phyloP scores from a whole-genome alignment of 257 asterid species.

The Nicotiana benthamiana region DNA sequence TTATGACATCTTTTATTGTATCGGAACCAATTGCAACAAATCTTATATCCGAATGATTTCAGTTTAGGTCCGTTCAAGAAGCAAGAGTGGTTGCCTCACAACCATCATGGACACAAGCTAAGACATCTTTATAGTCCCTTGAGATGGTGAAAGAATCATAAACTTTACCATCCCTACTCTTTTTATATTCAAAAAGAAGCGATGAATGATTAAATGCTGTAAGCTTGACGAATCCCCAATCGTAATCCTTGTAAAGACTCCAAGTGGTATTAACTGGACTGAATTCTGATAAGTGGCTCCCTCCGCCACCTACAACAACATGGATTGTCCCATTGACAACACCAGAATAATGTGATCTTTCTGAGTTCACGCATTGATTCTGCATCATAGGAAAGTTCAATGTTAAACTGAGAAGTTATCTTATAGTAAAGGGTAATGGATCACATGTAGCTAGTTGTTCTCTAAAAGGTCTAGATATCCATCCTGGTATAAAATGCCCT shows the following conservation, averaged over 20 bases:
- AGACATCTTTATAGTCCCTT: conserved; percentile 70
- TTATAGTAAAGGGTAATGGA: background rate
- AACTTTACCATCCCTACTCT: conserved; percentile 68
- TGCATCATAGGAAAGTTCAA: conserved; percentile 9
- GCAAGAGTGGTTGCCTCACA: conserved; percentile 63
- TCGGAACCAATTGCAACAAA: background rate
- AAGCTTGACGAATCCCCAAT: conserved; percentile 67
- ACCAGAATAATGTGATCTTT: conserved; percentile 42
- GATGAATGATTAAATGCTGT: conserved; percentile 65
- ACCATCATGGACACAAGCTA: conserved; percentile 70
- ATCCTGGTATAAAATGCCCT: background rate
- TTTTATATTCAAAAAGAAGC: conserved; percentile 67
- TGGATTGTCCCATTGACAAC: conserved; percentile 71
- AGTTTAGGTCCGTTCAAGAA: conserved; percentile 15
- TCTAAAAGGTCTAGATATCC: background rate
- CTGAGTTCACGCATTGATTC: conserved; percentile 48
- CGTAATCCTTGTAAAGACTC: conserved; percentile 70
- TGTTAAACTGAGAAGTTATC: background rate
- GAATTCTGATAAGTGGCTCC: conserved; percentile 54
- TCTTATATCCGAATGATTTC: background rate
- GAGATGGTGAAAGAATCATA: conserved; percentile 75
- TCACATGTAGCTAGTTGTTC: background rate
- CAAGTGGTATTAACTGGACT: conserved; percentile 40
- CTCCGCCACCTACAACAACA: conserved; percentile 49
- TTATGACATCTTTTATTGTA: background rate